Evolutionary conservation across 495 filamentous ascomycete genomes (phyloP), one percentile per base, ranked within the genome.

Genomic region (Neurospora intermedia): DNA sequence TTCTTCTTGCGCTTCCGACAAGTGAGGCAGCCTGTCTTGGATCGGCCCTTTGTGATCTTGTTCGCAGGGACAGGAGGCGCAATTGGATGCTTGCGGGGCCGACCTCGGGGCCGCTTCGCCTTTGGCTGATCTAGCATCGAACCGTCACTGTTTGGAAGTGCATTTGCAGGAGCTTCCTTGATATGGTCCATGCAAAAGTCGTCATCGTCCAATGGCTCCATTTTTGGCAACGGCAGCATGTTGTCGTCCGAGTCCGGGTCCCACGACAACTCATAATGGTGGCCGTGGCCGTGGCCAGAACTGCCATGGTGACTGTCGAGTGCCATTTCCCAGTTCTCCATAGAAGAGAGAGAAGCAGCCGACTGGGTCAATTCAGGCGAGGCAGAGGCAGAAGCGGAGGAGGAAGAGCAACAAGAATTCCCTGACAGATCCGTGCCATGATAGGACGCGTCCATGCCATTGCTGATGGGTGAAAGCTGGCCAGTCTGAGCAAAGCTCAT

Each of bases 1-100:
- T 98, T 98, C 91, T 97, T 98, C 85, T 97, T 97, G 41, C 94
- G 86, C 77, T 91, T 91, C 72, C 94, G 88, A 84, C 94, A 98
- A 69, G 94, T 97, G 72, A 96, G 91, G 82, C 94, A 97, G 1
- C 94, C 94, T 4, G 94, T 97, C 84, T 97, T 97, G 73, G 93
- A 96, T 23, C 94, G 87, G n/a, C 92, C 92, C 77, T 96, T 96
- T 69, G 93, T 89, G 71, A 91, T 80, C 75, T 96, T 96, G 80
- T 85, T 88, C 40, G 80, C 78, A 15, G 77, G 73, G 45, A 81
- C 74, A 69, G 80, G 81, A 41, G 86, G 82, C 8, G 86, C 85
- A 43, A 91, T 83, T 18, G 93, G 93, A 78, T 96, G 89, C 82
- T 97, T 97, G 82, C 94, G 85, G 70, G 94, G 94, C 31, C 94